A percentile compares a stretch with the other conserved stretches of the same genome.
phyloP scores from a whole-genome alignment of 2,329 filamentous ascomycete genomes.

The Raffaelea ambrosiae region DNA sequence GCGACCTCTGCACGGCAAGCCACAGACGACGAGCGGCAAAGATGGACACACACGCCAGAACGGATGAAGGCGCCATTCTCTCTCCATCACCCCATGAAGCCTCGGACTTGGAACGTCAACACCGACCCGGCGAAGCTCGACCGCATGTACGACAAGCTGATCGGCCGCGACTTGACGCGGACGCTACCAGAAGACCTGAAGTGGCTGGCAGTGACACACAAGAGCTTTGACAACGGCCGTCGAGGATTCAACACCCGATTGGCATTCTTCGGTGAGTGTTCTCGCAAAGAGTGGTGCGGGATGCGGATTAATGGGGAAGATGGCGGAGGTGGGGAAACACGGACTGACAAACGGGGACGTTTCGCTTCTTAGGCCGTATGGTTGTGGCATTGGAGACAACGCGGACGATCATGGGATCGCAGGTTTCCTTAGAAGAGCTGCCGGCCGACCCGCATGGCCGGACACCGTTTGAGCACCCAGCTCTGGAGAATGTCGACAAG shows the following conservation, averaged over 20 bases:
- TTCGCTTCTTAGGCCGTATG: conserved; percentile 20
- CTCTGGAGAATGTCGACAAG: conserved; percentile 65
- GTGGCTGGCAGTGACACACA: conserved; percentile 95
- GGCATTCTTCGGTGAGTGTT: conserved; percentile 64
- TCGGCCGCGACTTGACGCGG: conserved; percentile 64
- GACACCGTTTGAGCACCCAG: conserved; percentile 59
- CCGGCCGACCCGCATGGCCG: conserved; percentile 36
- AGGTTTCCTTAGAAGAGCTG: background rate
- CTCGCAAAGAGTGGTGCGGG: too few relatives aligned
- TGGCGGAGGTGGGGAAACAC: background rate
- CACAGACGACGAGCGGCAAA: conserved; percentile 29
- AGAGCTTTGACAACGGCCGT: conserved; percentile 93
- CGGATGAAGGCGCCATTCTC: conserved; percentile 63
- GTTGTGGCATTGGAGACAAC: conserved; percentile 19
- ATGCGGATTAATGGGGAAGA: too few relatives aligned
- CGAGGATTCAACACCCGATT: conserved; percentile 91
- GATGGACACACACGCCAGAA: conserved; percentile 64
- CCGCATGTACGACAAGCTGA: conserved; percentile 64
- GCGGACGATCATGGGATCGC: conserved; percentile 16
- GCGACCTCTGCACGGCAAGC: conserved; percentile 2
- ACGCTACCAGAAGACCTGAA: conserved; percentile 85
- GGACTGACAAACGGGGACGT: too few relatives aligned
- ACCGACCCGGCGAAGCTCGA: conserved; percentile 66
- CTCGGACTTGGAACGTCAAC: conserved; percentile 61
- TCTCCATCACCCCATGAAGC: conserved; percentile 47